Base-by-base conservation (phyloP, 78 protist genomes). In the Dictyostelium brefeldianum region DNA sequence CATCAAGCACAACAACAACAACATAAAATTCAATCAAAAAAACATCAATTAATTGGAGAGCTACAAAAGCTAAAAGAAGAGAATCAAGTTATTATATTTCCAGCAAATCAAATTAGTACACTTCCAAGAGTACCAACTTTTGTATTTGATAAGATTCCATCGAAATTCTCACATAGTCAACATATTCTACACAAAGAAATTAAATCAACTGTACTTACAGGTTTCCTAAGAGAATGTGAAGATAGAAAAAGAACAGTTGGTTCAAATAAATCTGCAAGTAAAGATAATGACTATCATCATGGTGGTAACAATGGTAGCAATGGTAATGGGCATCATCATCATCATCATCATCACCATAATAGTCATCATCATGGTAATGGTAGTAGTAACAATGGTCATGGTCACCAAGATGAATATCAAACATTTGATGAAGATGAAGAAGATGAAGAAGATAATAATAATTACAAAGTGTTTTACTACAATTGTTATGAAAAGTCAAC, bases 51-150 rank as follows among this genome's bases (percentile, higher is more conserved):
- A 36, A 41, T 80, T 22, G 36, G 46, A 17, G 93, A 77, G 22
- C 64, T 87, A 12, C 7, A 12, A 10, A 64, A 62, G 14, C 7
- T 87, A 48, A 74, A 62, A 50, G 93, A 87, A 22, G 93, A 87
- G 67, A 78, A 78, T 31, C 93, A 87, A 80, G 81, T 87, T 7
- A 48, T 87, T 22, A 59, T 87, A 5, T 87, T 57, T 56, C 93
- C 93, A 17, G 93, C 84, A 20, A 87, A 87, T 36, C 81, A 80
- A 50, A 50, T 87, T 18, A 57, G 78, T 8, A 87, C 93, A 4
- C 78, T 87, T 17, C 93, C 81, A n/a, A 65, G 93, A 41, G 84
- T 87, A 12, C 81, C 93, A 17, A 87, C 93, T 14, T 87, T 87
- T 46, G 81, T 75, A 41, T 87, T 87, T 87, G 69, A 77, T 9